Conservation (phyloP, 2,329 filamentous ascomycete genomes). For the Fusarium albosuccineum region DNA sequence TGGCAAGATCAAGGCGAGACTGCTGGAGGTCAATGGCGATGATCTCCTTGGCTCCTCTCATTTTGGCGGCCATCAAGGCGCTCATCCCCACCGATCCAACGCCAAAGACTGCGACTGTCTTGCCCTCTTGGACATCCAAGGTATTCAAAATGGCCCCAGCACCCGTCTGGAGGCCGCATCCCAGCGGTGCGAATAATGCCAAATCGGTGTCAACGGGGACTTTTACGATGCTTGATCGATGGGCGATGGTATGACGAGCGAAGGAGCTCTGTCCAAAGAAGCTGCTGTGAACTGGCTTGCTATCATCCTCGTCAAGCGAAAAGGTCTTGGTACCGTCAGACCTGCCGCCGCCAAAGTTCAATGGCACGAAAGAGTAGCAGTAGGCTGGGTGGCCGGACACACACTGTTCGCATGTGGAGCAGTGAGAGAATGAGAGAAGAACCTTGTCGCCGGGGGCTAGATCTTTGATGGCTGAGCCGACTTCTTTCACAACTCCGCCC, state of each 20-base stretch:
- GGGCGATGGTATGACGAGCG: constrained; percentile 16
- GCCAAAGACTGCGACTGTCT: constrained; percentile 26
- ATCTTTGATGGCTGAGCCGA: not conserved
- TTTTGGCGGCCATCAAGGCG: constrained; percentile 31
- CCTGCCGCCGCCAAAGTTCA: constrained; percentile 27
- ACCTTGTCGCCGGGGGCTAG: constrained; percentile 25
- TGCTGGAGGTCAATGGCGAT: constrained; percentile 27
- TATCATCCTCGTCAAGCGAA: not conserved
- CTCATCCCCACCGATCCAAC: constrained; percentile 26
- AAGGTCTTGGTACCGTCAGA: constrained; percentile 19
- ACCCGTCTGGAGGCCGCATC: constrained; percentile 34
- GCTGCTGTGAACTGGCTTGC: constrained; percentile 3
- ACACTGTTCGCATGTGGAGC: constrained; percentile 19
- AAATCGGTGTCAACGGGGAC: constrained; percentile 9
- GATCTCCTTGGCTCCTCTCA: not conserved
- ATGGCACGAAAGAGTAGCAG: constrained; percentile 19
- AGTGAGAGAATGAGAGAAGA: constrained; percentile 22
- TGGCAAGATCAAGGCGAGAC: constrained; percentile 17
- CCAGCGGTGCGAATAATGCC: constrained; percentile 22
- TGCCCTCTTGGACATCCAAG: constrained; percentile 14
- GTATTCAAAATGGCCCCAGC: constrained; percentile 26
- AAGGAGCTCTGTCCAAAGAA: constrained; percentile 39
- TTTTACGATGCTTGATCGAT: constrained; percentile 24
- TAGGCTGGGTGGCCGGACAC: constrained; percentile 24
- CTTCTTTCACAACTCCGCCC: constrained; percentile 24